Evolutionary conservation across 306 rosid genomes (phyloP), one percentile per base, ranked within the genome.

Genomic region (Malus asiatica): DNA sequence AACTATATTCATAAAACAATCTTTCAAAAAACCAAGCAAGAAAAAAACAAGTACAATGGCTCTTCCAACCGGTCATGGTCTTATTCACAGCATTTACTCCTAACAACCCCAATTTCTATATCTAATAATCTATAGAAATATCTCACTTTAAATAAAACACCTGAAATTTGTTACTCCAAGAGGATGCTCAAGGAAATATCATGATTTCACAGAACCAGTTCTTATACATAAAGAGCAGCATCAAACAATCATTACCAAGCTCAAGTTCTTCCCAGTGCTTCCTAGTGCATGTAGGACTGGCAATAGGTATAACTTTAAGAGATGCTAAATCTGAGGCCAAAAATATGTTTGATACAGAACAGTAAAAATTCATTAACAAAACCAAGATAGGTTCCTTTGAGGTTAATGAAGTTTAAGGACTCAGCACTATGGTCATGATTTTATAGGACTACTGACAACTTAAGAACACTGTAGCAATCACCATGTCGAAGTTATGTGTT

Each of bases 11-110:
- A 27, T 27, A 44, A 38, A 19, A 33, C 32, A 74, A 69, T 61
- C 46, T 58, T 78, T 48, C n/a, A 63, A 63, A 51, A 51, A 61
- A 30, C 69, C 40, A 48, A 79, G 27, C 52, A 68, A 55, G 52
- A 62, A 62, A 14, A 25, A 27, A 14, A 22, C 20, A 18, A 48
- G 10, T 42, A 27, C 58, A 19, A 40, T 18, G 40, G 25, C 20
- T 27, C 42, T 52, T 38, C 80, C 23, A 40, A 18, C 27, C 19
- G 42, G 48, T 38, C 22, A 40, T 51, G 6, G n/a, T 44, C 52
- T 35, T 30, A 52, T 12, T 42, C 14, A 55, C 29, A 73, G n/a
- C 44, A 63, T 57, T 11, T 66, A 58, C 67, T 40, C 20, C n/a
- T 16, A 25, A 33, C 35, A 53, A 75, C 12, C 33, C 18, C 48